Evolutionary conservation across 2,329 filamentous ascomycete species (phyloP), one percentile per base, ranked within the genome.

Genomic region (Ophiosphaerella korrae): DNA sequence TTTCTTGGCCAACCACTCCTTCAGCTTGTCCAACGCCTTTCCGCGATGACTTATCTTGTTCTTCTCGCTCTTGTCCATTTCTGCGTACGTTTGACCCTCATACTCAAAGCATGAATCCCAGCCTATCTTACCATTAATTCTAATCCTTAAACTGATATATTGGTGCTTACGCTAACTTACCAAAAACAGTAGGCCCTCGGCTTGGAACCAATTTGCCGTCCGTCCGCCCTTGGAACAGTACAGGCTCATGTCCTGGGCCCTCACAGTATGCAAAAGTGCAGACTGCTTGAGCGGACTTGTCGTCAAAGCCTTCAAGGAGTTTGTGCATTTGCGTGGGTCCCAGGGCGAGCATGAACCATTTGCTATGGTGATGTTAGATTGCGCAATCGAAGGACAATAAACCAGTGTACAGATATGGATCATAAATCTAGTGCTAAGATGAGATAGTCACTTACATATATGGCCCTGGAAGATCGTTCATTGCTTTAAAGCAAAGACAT

Each of bases 91-190:
- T 76, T 66, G 53, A 36, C 92, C 92, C 58, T 95, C 83, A 63
- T 95, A 93, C 77, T 99, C 94, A 66, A 99, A 99, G 58, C 96
- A 88, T 2, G 94, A 86, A 74, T 99, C 94, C 94, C 94, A 99
- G 39, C 93, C 92, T 96, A 23, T 48, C 33, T 9, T 9, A 40
- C 23, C 32, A 60, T 32, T 59, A 52, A 45, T 26, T 50, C n/a
- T 33, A 37, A 38, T 12, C 18, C 8, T 49, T 14, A 7, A 29
- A 16, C 14, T 29, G 23, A 39, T 7, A 29, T 24, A 34, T 23
- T 11, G 18, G n/a, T 29, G 11, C 35, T 33, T 31, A 31, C 14
- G 7, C 21, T 40, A 34, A 75, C 85, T 76, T 79, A 93, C 92
- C 94, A 72, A 99, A 99, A 45, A 84, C 82, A 14, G 84, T 77